These are phyloP conservation scores for Penicillium sclerotigenum DNA, from an alignment of 2,329 filamentous ascomycete genomes.

Conservation along the genomic window DNA sequence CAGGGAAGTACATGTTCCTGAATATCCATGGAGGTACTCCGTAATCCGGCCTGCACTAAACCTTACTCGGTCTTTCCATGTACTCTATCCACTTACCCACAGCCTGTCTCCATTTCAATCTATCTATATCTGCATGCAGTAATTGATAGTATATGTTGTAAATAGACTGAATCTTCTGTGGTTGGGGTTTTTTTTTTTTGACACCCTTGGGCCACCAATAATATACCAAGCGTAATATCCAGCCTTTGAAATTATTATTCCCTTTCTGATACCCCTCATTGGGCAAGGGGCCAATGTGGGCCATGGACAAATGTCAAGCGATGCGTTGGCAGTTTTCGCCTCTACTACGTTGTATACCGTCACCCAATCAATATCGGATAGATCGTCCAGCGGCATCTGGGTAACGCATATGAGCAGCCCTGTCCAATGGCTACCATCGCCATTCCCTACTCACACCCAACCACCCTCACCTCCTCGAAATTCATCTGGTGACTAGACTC, in stretches of 20 bases:
- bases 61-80: constrained; percentile 1
- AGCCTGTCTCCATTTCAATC: neutral
- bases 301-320: constrained; percentile 7
- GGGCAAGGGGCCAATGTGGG: constrained; percentile 1
- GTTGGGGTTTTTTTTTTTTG: neutral
- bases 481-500: neutral
- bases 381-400: neutral
- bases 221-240: neutral
- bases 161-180: neutral
- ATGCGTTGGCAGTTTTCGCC: constrained; percentile 9
- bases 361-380: constrained; percentile 7
- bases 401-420: neutral
- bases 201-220: neutral
- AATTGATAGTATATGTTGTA: neutral
- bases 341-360: neutral
- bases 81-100: constrained; percentile 1
- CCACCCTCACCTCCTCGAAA: neutral
- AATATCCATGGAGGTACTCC: too few species aligned
- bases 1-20: too few species aligned
- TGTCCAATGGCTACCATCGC: neutral
- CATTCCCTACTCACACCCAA: neutral
- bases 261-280: neutral
- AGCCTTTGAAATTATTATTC: neutral
- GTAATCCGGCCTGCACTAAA: neutral
- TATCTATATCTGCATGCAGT: neutral